These are phyloP conservation scores for Raffaelea ambrosiae DNA, from an alignment of 2,329 filamentous ascomycete genomes.

Conservation along the genomic window DNA sequence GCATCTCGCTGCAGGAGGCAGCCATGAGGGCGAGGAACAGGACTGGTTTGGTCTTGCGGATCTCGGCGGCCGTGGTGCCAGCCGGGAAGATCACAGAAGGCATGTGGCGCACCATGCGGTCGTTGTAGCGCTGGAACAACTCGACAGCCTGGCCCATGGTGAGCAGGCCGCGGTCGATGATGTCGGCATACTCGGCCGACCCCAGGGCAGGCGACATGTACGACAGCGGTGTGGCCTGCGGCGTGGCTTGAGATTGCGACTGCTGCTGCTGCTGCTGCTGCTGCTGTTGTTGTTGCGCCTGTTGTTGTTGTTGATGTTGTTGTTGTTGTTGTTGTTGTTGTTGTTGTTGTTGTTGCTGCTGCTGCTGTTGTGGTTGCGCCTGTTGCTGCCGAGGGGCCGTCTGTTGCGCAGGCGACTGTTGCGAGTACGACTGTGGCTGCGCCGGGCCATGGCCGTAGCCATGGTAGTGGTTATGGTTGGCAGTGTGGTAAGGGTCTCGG, in stretches of 20 bases:
- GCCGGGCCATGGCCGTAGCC: background rate
- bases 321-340: conserved; percentile 1
- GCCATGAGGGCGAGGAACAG: conserved; percentile 66
- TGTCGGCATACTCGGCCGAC: conserved; percentile 29
- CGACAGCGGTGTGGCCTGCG: background rate
- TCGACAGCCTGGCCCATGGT: conserved; percentile 44
- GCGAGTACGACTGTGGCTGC: background rate
- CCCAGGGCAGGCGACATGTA: conserved; percentile 6
- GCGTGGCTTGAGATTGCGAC: background rate
- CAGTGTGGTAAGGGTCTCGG: conserved; percentile 5
- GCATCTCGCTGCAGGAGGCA: conserved; percentile 50
- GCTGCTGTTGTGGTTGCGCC: conserved; percentile 6
- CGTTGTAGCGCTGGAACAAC: conserved; percentile 50
- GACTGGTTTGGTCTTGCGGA: conserved; percentile 52
- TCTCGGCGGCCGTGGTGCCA: conserved; percentile 42
- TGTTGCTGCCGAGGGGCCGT: conserved; percentile 1
- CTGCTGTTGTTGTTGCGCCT: background rate
- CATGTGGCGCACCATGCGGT: conserved; percentile 51
- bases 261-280: conserved; percentile 9
- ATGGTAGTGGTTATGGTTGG: conserved; percentile 2
- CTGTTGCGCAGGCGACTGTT: background rate
- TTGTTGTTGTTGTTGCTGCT: background rate
- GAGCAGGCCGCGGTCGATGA: conserved; percentile 52
- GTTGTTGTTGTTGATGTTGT: conserved; percentile 7
- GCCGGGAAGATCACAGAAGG: conserved; percentile 54